phyloP scores from a whole-genome alignment of 306 rosid genomes.

The Castanea crenata region DNA sequence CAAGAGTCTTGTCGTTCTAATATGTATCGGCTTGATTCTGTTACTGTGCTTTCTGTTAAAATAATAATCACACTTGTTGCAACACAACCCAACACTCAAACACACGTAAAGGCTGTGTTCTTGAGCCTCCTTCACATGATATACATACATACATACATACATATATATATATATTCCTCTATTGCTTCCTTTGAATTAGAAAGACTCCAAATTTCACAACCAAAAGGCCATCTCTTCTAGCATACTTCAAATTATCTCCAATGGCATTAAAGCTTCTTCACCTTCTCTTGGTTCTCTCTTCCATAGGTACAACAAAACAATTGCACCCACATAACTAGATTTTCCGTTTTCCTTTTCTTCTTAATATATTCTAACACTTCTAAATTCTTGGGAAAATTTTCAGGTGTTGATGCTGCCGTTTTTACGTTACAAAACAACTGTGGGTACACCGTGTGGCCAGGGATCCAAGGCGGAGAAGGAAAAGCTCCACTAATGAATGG shows the following conservation, averaged over 20 bases:
- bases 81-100: too few species aligned
- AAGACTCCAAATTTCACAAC: not conserved
- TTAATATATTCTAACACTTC: not conserved
- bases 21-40: too few species aligned
- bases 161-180: too few species aligned
- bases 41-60: too few species aligned
- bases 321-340: not conserved
- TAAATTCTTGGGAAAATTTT: not conserved
- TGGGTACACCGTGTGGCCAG: conserved; percentile 48
- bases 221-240: not conserved
- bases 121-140: too few species aligned
- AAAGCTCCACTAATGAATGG: conserved; percentile 42
- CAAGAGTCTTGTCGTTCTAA: too few species aligned
- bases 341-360: not conserved
- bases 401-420: conserved; percentile 50
- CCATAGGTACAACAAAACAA: not conserved
- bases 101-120: too few species aligned
- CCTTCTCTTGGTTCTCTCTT: conserved; percentile 12
- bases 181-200: not conserved
- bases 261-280: not conserved
- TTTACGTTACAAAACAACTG: conserved; percentile 53
- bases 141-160: too few species aligned
- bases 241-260: not conserved
- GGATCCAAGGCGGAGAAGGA: conserved; percentile 47
- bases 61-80: too few species aligned